phyloP scores from a whole-genome alignment of 139 green algal species.

The Chlamydomonas schloesseri region DNA sequence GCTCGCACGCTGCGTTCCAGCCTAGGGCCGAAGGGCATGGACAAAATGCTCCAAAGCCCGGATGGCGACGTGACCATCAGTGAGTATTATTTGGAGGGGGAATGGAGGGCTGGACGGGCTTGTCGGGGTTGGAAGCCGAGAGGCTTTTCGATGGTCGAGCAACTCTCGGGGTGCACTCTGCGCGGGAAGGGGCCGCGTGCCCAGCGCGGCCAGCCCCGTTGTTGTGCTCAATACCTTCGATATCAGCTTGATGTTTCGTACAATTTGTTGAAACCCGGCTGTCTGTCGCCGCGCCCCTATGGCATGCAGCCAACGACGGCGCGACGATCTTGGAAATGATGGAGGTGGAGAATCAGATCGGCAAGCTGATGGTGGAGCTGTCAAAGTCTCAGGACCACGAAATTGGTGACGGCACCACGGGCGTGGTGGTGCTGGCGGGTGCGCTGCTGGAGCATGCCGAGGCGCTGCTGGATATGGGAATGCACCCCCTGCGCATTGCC shows the following conservation, averaged over 20 bases:
- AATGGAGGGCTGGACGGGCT: background rate
- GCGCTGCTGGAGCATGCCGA: constrained; percentile 86
- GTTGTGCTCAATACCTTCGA: no score
- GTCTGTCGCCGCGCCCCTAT: no score
- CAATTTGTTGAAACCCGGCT: no score
- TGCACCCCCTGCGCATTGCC: constrained; percentile 97
- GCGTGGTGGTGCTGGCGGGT: constrained; percentile 93
- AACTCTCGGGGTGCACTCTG: no score
- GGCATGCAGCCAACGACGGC: constrained; percentile 93
- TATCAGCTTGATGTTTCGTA: no score
- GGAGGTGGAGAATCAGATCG: constrained; percentile 99
- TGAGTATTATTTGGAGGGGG: constrained; percentile 61
- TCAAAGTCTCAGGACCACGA: constrained; percentile 90
- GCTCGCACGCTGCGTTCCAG: constrained; percentile 87
- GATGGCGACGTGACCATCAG: constrained; percentile 99
- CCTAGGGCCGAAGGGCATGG: constrained; percentile 97
- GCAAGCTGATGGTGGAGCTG: constrained; percentile 98
- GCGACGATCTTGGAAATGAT: constrained; percentile 99
- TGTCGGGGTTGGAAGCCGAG: background rate
- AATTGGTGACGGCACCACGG: constrained; percentile 96
- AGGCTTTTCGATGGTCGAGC: no score
- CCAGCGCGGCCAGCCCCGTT: no score
- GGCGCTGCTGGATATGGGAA: constrained; percentile 95
- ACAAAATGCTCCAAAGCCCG: constrained; percentile 98
- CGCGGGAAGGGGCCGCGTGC: no score